These are phyloP conservation scores for Pseudogymnoascus sp. DNA, from an alignment of 2,329 filamentous ascomycete species.

Conservation along the genomic window DNA sequence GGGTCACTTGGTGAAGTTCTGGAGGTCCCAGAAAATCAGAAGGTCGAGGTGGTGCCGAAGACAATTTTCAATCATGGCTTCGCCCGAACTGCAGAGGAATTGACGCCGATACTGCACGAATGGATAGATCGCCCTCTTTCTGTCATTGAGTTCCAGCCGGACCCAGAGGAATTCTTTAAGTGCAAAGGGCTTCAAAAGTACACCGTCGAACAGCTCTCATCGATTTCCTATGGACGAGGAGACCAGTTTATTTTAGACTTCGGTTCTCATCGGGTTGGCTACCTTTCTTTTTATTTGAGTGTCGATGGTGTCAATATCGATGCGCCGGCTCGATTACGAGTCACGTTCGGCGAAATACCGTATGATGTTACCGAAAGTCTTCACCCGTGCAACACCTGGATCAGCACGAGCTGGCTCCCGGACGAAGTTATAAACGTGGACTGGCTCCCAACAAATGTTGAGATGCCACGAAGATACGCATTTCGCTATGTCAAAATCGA, in stretches of 20 bases:
- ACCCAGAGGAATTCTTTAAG: constrained; percentile 19
- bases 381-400: constrained; percentile 31
- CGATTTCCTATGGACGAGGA: constrained; percentile 21
- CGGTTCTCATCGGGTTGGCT: constrained; percentile 29
- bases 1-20: neutral
- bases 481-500: constrained; percentile 31
- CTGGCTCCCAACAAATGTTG: constrained; percentile 26
- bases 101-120: constrained; percentile 14
- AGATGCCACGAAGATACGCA: constrained; percentile 27
- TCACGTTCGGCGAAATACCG: constrained; percentile 33
- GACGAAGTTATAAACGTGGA: constrained; percentile 32
- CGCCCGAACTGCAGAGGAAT: constrained; percentile 11
- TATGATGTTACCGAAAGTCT: constrained; percentile 31
- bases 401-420: constrained; percentile 32
- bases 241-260: constrained; percentile 30
- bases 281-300: constrained; percentile 25
- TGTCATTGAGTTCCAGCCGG: constrained; percentile 21
- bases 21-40: constrained; percentile 17
- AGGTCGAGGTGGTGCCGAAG: constrained; percentile 13
- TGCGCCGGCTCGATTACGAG: constrained; percentile 29
- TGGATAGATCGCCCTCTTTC: constrained; percentile 15
- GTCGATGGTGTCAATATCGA: constrained; percentile 29
- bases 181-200: constrained; percentile 11
- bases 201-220: constrained; percentile 16
- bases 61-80: constrained; percentile 14